These are phyloP conservation scores for Sclerotinia glacialis DNA, from an alignment of 2,329 filamentous ascomycete species.

Conservation along the genomic window DNA sequence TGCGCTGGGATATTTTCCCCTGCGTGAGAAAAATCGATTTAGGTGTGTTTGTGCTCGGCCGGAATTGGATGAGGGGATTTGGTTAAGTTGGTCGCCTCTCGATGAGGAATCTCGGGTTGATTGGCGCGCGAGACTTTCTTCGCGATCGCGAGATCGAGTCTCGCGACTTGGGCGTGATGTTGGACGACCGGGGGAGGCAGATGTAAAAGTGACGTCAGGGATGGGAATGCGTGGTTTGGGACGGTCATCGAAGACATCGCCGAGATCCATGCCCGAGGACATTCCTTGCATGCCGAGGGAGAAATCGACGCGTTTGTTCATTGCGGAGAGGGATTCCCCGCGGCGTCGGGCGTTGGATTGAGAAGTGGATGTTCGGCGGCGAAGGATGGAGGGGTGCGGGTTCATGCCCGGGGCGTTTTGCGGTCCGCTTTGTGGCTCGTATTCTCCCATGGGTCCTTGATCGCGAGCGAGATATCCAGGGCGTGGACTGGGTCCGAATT, in stretches of 20 bases:
- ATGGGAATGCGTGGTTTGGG: slow-evolving; percentile 38
- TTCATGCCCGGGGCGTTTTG: slow-evolving; percentile 26
- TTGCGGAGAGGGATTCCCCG: slow-evolving; percentile 55
- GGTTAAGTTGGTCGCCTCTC: slow-evolving; percentile 31
- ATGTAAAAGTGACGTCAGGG: slow-evolving; percentile 33
- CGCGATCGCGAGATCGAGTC: slow-evolving; percentile 18
- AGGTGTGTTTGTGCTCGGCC: slow-evolving; percentile 47
- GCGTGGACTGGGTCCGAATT: slow-evolving; percentile 36
- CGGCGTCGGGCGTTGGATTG: slow-evolving; percentile 45
- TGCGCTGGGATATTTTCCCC: slow-evolving; percentile 33
- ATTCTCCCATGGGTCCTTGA: slow-evolving; percentile 9
- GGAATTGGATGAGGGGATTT: slow-evolving; percentile 34
- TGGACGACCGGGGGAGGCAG: slow-evolving; percentile 38
- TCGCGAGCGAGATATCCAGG: slow-evolving; percentile 39
- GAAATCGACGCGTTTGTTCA: slow-evolving; percentile 66
- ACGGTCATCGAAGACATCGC: slow-evolving; percentile 61
- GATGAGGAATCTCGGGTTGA: slow-evolving; percentile 25
- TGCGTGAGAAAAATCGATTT: slow-evolving; percentile 57
- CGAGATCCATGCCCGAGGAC: slow-evolving; percentile 55
- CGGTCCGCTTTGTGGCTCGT: slow-evolving; percentile 6
- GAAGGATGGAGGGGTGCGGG: slow-evolving; percentile 53
- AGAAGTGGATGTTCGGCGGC: slow-evolving; percentile 44
- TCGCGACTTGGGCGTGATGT: background rate
- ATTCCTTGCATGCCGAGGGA: slow-evolving; percentile 64
- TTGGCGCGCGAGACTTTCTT: slow-evolving; percentile 26